phyloP scores from a whole-genome alignment of 495 filamentous ascomycete genomes.

The Hyaloscypha finlandica region DNA sequence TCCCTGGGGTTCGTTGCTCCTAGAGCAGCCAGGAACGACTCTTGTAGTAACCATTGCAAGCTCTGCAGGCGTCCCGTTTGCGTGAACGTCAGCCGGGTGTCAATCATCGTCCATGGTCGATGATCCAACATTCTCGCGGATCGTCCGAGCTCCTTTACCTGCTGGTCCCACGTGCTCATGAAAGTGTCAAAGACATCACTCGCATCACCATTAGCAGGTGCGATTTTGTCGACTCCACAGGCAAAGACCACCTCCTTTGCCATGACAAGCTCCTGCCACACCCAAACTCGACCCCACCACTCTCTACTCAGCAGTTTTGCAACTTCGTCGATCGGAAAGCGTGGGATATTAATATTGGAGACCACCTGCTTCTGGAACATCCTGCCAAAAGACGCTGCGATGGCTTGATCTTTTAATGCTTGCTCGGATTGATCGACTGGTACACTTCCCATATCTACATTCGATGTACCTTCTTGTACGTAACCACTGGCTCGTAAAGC shows the following conservation, averaged over 20 bases:
- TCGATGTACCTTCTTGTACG: neutral
- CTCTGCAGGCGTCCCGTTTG: neutral
- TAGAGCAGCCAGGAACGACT: neutral
- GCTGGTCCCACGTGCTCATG: slow-evolving; percentile 3
- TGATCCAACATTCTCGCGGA: neutral
- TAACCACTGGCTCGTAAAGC: slow-evolving; percentile 6
- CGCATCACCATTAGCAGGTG: neutral
- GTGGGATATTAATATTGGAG: neutral
- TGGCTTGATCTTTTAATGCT: neutral
- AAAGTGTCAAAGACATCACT: slow-evolving; percentile 3
- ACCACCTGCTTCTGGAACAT: slow-evolving; percentile 6
- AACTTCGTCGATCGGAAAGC: slow-evolving; percentile 3
- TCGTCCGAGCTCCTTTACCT: neutral
- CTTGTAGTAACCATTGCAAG: neutral
- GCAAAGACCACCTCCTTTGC: slow-evolving; percentile 6
- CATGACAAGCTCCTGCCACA: slow-evolving; percentile 10
- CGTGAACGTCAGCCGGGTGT: neutral
- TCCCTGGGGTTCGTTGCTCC: neutral
- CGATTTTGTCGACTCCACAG: slow-evolving; percentile 1
- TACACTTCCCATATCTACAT: neutral
- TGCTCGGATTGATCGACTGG: neutral
- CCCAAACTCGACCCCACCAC: slow-evolving; percentile 7
- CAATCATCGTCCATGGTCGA: slow-evolving; percentile 3
- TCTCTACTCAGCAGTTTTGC: neutral
- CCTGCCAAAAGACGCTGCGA: slow-evolving; percentile 3